Percentiles rank a stretch among this genome's conserved stretches.
Conservation (phyloP, 805 yeast species). For the Zygosaccharomyces bailii region DNA sequence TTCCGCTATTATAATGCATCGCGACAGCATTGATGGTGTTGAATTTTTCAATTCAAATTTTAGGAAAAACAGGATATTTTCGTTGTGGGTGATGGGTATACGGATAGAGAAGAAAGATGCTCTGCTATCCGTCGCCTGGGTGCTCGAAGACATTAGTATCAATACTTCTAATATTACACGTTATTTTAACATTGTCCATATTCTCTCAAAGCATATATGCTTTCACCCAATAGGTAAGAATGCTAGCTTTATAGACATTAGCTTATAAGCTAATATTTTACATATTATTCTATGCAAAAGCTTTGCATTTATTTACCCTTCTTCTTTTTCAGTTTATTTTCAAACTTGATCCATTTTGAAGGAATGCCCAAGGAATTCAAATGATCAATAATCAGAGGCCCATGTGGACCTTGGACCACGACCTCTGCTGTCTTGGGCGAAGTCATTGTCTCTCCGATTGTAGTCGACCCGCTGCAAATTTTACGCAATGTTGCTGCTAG, state of each 20-base stretch:
- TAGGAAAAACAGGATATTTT: neutral
- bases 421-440: slow-evolving; percentile 62
- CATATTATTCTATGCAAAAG: neutral
- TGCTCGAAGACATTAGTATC: no score
- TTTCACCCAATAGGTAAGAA: no score
- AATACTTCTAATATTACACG: no score
- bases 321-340: slow-evolving; percentile 56
- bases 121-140: neutral
- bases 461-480: slow-evolving; percentile 85
- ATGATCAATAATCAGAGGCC: slow-evolving; percentile 54
- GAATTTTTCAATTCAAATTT: neutral
- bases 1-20: neutral
- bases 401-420: slow-evolving; percentile 89
- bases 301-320: slow-evolving; percentile 33
- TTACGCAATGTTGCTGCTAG: slow-evolving; percentile 67
- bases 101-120: neutral
- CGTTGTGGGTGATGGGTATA: slow-evolving; percentile 1
- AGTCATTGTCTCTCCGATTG: slow-evolving; percentile 55
- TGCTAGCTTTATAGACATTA: no score
- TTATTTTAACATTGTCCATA: no score
- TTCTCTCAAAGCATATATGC: no score
- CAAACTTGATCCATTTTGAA: slow-evolving; percentile 58
- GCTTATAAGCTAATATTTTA: no score
- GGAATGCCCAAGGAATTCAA: slow-evolving; percentile 63
- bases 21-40: neutral